A percentile compares a stretch with the other conserved stretches of the same genome.
Evolutionary conservation across 345 rosid species (phyloP).

Genomic region (Acer negundo): DNA sequence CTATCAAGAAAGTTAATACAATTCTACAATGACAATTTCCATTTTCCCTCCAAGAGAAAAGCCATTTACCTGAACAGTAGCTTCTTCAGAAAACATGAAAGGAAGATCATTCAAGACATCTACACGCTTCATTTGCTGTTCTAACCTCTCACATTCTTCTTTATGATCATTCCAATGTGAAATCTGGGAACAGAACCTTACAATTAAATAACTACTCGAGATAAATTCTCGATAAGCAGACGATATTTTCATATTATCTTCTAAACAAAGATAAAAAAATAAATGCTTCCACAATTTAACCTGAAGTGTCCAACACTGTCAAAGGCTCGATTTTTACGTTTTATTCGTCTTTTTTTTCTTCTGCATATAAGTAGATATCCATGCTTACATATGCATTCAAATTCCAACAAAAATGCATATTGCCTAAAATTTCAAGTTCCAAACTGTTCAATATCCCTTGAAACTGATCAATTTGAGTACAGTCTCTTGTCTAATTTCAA

Average conservation of each 20-base stretch:
- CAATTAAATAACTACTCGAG: background rate
- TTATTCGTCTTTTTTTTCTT: too few relatives aligned
- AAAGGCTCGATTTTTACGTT: background rate
- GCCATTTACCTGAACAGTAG: constrained; percentile 55
- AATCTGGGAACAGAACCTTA: constrained; percentile 31
- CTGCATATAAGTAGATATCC: background rate
- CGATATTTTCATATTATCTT: too few relatives aligned
- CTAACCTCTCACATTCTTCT: constrained; percentile 80
- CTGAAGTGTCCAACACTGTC: too few relatives aligned
- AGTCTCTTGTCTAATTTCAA: too few relatives aligned
- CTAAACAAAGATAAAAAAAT: too few relatives aligned
- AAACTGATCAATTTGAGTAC: background rate
- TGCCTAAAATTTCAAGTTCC: background rate
- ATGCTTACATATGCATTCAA: background rate
- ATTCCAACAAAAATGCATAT: too few relatives aligned
- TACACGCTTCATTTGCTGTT: constrained; percentile 69
- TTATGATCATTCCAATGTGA: constrained; percentile 80
- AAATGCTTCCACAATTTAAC: too few relatives aligned
- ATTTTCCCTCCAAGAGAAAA: background rate
- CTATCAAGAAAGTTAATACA: constrained; percentile 26
- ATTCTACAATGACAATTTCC: background rate
- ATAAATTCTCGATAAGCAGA: too few relatives aligned
- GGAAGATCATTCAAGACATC: constrained; percentile 74
- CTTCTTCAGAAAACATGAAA: constrained; percentile 69
- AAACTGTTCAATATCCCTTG: background rate